A percentile compares a stretch with the other conserved stretches of the same genome.
Evolutionary conservation across 2,329 filamentous ascomycete genomes (phyloP).

Genomic region (Exophiala oligosperma): DNA sequence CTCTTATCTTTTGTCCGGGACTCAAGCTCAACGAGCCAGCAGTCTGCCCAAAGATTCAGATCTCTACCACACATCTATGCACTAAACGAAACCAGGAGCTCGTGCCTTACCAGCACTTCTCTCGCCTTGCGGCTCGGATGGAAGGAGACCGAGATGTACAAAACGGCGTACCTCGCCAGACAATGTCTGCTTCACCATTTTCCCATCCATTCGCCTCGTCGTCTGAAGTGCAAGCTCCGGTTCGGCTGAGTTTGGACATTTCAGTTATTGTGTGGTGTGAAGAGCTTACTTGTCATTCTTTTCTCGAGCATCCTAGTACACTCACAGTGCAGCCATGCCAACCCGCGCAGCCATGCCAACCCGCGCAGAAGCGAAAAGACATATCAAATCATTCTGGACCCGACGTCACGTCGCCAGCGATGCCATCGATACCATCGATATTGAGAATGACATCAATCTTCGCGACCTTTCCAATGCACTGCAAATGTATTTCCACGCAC

Average conservation of each 20-base stretch:
- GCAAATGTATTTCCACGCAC: slow-evolving; percentile 5
- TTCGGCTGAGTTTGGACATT: background rate
- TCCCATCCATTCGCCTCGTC: background rate
- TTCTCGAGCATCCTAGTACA: slow-evolving; percentile 1
- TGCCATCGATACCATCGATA: slow-evolving; percentile 12
- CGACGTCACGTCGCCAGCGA: slow-evolving; percentile 8
- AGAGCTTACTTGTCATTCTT: slow-evolving; percentile 5
- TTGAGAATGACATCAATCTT: slow-evolving; percentile 15
- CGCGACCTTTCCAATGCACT: slow-evolving; percentile 9
- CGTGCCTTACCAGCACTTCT: background rate
- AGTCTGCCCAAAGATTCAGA: background rate
- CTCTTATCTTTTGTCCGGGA: slow-evolving; percentile 4
- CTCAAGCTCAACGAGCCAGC: slow-evolving; percentile 2
- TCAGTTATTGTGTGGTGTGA: slow-evolving; percentile 2
- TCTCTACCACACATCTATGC: slow-evolving; percentile 1
- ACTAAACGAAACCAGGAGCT: slow-evolving; percentile 2
- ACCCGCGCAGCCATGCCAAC: background rate
- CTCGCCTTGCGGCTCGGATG: background rate
- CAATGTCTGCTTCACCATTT: background rate
- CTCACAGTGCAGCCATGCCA: slow-evolving; percentile 1
- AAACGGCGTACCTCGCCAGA: too few relatives aligned
- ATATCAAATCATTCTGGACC: slow-evolving; percentile 13
- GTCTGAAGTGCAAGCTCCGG: background rate
- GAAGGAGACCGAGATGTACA: too few relatives aligned
- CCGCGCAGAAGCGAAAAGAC: slow-evolving; percentile 11